Base-by-base conservation (phyloP, 2,329 filamentous ascomycete species). In the Diplodia intermedia region DNA sequence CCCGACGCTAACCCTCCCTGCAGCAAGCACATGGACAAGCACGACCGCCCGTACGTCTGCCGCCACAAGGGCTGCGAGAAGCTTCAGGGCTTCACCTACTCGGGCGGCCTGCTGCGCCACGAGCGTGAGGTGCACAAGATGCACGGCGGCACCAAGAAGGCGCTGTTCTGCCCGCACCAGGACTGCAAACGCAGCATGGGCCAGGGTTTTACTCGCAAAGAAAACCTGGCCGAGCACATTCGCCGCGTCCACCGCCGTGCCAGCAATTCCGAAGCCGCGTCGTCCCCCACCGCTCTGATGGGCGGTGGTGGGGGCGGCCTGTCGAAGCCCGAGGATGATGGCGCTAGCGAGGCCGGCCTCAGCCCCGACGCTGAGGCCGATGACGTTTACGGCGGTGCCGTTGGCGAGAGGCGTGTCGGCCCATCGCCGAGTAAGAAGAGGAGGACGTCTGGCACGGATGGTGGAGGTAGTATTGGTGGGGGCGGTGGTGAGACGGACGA, bases 21-120 rank as follows among this genome's bases (percentile, higher is more conserved):
- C 65, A 97, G 93, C 77, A 97, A 98, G 82, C 94, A 98, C 78
- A 97, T 97, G 94, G 94, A 98, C 81, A 97, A 97, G 78, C 94
- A 98, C 78, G 93, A 97, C 73, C 87, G 94, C 14, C 94, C 94
- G 1, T 98, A 97, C 77, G 91, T 93, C 74, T 98, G 94, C 79
- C 85, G 83, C 26, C 89, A 90, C 53, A 85, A 88, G n/a, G 91
- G 91, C 47, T 97, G 94, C 79, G 92, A 94, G 75, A 97, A 97
- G 75, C 86, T 97, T 0, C 91, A 92, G 65, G 94, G 94, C 1
- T 98, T 98, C 79, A 98, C 94, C 0, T 98, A 98, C 77, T 94
- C 92, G 0, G 94, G 94, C 18, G 94, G 94, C 3, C 87, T 98
- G 0, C 82, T 97, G 20, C 87, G 94, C 55, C 94, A 98, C 80